Conservation (phyloP, 2,329 filamentous ascomycete species). For the Fusarium sp. region DNA sequence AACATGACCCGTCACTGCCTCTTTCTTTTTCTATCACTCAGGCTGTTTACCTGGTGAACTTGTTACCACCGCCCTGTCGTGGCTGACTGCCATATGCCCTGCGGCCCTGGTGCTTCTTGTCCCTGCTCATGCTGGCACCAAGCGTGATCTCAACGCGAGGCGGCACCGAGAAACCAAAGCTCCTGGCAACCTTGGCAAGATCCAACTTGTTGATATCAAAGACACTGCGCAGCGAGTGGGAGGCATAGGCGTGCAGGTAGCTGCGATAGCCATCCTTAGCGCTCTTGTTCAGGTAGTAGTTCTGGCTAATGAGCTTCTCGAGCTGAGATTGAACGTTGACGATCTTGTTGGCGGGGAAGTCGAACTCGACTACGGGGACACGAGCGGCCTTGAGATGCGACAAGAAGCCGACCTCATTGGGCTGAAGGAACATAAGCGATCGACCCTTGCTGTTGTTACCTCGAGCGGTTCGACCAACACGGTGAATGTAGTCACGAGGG, state of each 20-base stretch:
- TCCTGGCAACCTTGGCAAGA: constrained; percentile 84
- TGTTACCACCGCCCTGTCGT: constrained; percentile 61
- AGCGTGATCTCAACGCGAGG: constrained; percentile 86
- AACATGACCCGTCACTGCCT: constrained; percentile 29
- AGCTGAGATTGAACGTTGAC: constrained; percentile 91
- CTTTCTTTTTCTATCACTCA: constrained; percentile 11
- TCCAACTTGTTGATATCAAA: constrained; percentile 90
- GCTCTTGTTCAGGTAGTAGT: constrained; percentile 96
- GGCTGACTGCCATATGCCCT: constrained; percentile 85
- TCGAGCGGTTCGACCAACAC: constrained; percentile 93
- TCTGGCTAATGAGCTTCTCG: constrained; percentile 92
- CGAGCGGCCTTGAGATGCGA: constrained; percentile 90
- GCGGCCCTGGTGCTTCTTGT: constrained; percentile 72
- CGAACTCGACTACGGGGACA: constrained; percentile 95
- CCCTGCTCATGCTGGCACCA: constrained; percentile 82
- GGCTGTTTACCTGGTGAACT: constrained; percentile 43
- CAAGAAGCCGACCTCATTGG: constrained; percentile 91
- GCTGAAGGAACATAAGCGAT: constrained; percentile 93
- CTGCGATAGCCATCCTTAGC: constrained; percentile 84
- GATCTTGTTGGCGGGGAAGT: constrained; percentile 93
- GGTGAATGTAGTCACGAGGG: constrained; percentile 92
- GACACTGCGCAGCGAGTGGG: constrained; percentile 68
- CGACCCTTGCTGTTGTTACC: constrained; percentile 86
- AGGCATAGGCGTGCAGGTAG: constrained; percentile 95
- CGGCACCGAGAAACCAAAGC: constrained; percentile 83